These are phyloP conservation scores for Acer campestre DNA, from an alignment of 345 rosid genomes.

Conservation along the genomic window DNA sequence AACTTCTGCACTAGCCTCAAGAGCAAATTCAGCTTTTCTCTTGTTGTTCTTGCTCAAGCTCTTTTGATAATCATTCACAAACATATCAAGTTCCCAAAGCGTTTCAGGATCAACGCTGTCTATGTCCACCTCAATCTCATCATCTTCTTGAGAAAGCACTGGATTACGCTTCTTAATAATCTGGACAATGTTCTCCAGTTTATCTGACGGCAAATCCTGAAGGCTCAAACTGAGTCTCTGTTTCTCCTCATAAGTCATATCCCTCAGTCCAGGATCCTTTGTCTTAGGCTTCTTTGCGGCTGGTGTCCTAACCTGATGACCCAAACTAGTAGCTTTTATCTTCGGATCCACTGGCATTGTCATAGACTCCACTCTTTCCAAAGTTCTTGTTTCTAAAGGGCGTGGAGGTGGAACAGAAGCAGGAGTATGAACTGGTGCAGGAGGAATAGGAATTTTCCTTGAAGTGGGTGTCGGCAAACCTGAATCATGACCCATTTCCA, in stretches of 20 bases:
- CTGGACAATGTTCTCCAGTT: conserved; percentile 71
- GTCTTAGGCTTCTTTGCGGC: conserved; percentile 47
- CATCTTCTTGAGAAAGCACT: conserved; percentile 68
- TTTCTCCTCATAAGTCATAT: conserved; percentile 85
- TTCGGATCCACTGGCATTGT: conserved; percentile 38
- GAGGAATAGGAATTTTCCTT: conserved; percentile 34
- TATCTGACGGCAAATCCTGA: conserved; percentile 76
- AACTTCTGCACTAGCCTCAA: conserved; percentile 40
- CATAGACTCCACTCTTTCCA: conserved; percentile 53
- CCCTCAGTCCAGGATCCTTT: conserved; percentile 47
- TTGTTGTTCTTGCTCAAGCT: conserved; percentile 44
- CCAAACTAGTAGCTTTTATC: conserved; percentile 14
- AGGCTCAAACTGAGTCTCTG: conserved; percentile 70
- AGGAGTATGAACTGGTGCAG: conserved; percentile 18
- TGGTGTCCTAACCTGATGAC: conserved; percentile 31
- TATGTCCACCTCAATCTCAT: conserved; percentile 92
- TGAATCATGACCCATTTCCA: conserved; percentile 25
- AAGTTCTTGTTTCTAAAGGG: conserved; percentile 24
- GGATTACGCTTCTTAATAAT: conserved; percentile 82
- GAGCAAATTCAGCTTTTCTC: conserved; percentile 40
- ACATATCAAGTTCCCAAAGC: conserved; percentile 85
- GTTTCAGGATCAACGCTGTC: conserved; percentile 79
- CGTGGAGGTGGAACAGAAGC: conserved; percentile 21
- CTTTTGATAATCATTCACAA: conserved; percentile 51
- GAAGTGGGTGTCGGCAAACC: conserved; percentile 28